Evolutionary conservation across 306 rosid genomes (phyloP), one percentile per base, ranked within the genome.

Genomic region (Sophora flavescens): DNA sequence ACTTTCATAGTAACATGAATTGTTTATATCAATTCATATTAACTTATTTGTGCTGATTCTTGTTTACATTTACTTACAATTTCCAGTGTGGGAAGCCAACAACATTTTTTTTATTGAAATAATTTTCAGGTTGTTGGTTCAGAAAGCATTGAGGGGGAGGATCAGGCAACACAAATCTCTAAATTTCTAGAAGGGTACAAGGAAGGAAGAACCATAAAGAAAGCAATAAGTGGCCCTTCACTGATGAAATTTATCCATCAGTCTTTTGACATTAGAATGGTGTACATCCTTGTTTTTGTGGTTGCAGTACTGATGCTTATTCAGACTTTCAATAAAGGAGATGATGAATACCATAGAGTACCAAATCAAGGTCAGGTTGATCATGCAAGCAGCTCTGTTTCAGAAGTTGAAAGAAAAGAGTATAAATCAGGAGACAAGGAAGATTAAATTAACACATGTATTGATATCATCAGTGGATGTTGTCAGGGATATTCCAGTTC

Each of bases 161-260:
- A 96, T 79, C 92, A 89, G 39, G 98, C 90, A 68, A 85, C 91
- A 10, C 88, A 83, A 70, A 86, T 96, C 63, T 83, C 96, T 1
- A 85, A 75, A 72, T 91, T 96, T 68, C 64, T 96, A 2, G 89
- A 86, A 87, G 97, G 98, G 80, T 96, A 91, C 14, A 84, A 86
- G 66, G 96, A 91, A 75, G 99, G 99, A 74, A 89, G 87, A 84
- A 89, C 89, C 12, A 33, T 83, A 71, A 57, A 89, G 87, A 80
- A 88, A 42, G 28, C 48, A 76, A 62, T 86, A 6, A 78, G 87
- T 2, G 90, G 93, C 28, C 84, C 90, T 12, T 87, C 97, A 0
- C 4, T 86, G 28, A 61, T 85, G 59, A 82, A 80, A 56, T 80
- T 70, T 54, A 39, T 92, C 61, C 70, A 80, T 44, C 84, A 88